These are phyloP conservation scores for Aspergillus fumigatiaffinis DNA, from an alignment of 2,329 filamentous ascomycete species.

Conservation along the genomic window DNA sequence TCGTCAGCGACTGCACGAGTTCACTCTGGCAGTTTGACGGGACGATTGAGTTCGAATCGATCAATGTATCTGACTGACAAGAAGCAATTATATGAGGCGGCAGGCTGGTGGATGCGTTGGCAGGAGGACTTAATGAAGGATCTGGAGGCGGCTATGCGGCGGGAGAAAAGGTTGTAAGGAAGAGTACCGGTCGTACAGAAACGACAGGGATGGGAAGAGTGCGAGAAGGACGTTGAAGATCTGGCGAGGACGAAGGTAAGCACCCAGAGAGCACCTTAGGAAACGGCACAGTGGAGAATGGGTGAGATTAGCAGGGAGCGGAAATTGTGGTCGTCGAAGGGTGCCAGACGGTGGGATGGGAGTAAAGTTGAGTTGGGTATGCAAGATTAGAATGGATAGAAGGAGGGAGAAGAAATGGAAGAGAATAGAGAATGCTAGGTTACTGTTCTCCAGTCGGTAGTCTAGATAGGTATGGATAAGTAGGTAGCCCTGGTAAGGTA, in stretches of 20 bases:
- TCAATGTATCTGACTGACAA: neutral
- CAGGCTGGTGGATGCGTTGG: neutral
- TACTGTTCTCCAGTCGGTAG: neutral
- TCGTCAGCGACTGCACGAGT: too few species aligned
- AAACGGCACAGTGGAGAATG: conserved; percentile 16
- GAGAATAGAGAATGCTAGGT: conserved; percentile 3
- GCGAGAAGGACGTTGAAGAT: neutral
- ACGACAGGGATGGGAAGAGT: neutral
- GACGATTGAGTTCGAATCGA: neutral
- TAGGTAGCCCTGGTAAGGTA: too few species aligned
- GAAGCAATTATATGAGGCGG: neutral
- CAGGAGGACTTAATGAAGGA: neutral
- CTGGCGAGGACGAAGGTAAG: neutral
- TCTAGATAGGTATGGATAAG: too few species aligned
- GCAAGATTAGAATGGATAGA: conserved; percentile 15
- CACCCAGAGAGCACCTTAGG: neutral
- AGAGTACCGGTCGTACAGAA: neutral
- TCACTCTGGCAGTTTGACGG: neutral
- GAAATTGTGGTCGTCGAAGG: conserved; percentile 11
- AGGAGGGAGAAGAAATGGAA: conserved; percentile 15
- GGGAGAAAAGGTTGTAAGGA: neutral
- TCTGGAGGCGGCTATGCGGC: neutral
- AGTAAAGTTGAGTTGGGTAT: neutral
- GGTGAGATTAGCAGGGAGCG: conserved; percentile 11
- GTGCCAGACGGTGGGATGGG: conserved; percentile 1